Conservation (phyloP, 148 eudicot genomes). For the Fagopyrum tataricum region DNA sequence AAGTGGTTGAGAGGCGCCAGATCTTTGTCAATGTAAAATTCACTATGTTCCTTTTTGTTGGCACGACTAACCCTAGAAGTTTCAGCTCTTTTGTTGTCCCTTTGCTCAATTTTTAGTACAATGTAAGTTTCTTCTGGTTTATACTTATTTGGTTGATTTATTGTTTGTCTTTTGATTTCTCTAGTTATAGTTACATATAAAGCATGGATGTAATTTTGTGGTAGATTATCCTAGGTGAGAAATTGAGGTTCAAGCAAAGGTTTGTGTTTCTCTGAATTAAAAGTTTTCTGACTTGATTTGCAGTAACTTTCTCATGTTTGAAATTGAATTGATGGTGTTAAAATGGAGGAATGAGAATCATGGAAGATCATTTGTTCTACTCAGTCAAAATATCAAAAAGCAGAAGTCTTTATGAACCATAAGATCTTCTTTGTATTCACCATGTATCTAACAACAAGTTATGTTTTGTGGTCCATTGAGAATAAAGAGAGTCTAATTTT, state of each 20-base stretch:
- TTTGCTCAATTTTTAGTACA: slow-evolving; percentile 5
- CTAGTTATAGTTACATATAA: neutral
- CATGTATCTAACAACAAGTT: too few relatives aligned
- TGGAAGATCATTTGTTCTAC: neutral
- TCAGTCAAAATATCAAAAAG: neutral
- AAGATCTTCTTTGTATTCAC: too few relatives aligned
- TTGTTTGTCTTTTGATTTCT: neutral
- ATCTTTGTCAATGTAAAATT: neutral
- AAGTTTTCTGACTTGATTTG: neutral
- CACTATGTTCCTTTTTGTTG: neutral
- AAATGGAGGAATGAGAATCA: neutral
- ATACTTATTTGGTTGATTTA: neutral
- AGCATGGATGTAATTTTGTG: too few relatives aligned
- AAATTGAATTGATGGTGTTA: neutral
- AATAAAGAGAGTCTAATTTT: too few relatives aligned
- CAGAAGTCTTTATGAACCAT: too few relatives aligned
- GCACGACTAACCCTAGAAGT: neutral
- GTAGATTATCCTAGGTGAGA: neutral
- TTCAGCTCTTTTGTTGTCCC: neutral
- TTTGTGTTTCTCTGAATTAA: neutral
- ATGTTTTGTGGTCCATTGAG: too few relatives aligned
- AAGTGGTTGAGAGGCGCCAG: too few relatives aligned
- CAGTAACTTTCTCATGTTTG: neutral
- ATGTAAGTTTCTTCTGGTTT: slow-evolving; percentile 5
- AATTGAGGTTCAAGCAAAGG: neutral